These are phyloP conservation scores for Pseudogymnoascus sp. DNA, from an alignment of 2,329 filamentous ascomycete genomes.

Conservation along the genomic window DNA sequence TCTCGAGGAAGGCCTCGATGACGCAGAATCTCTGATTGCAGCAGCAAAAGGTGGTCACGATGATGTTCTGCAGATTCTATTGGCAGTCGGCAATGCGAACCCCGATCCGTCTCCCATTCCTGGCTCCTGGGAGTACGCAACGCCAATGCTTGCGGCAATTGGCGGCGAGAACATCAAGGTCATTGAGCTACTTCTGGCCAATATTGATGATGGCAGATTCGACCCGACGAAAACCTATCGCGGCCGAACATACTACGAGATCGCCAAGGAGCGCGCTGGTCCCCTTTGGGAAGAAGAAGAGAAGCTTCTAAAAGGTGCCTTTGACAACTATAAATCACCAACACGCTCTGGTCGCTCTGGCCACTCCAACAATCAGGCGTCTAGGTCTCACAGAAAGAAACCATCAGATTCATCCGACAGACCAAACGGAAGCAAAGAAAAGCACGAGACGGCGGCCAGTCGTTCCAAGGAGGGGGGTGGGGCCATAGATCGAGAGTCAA, in stretches of 20 bases:
- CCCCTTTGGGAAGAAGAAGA: slow-evolving; percentile 88
- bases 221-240: slow-evolving; percentile 70
- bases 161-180: slow-evolving; percentile 82
- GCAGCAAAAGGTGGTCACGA: slow-evolving; percentile 89
- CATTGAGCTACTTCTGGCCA: slow-evolving; percentile 69
- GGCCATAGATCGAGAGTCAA: neutral
- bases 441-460: neutral
- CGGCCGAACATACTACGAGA: slow-evolving; percentile 77
- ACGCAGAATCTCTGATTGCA: slow-evolving; percentile 81
- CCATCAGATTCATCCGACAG: neutral
- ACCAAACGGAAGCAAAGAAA: slow-evolving; percentile 6
- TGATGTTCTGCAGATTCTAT: slow-evolving; percentile 34
- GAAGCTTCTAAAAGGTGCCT: slow-evolving; percentile 68
- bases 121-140: slow-evolving; percentile 63
- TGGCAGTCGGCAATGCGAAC: slow-evolving; percentile 46
- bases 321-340: slow-evolving; percentile 49
- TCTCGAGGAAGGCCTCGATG: slow-evolving; percentile 48
- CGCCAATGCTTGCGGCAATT: slow-evolving; percentile 89
- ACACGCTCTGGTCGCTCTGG: neutral
- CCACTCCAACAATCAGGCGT: neutral
- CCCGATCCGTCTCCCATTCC: slow-evolving; percentile 61
- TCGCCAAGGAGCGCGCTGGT: slow-evolving; percentile 73
- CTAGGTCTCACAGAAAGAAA: neutral
- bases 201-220: slow-evolving; percentile 54
- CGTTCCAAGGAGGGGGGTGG: neutral